phyloP scores from a whole-genome alignment of 2,329 filamentous ascomycete genomes.

The Fusarium verticillioides region DNA sequence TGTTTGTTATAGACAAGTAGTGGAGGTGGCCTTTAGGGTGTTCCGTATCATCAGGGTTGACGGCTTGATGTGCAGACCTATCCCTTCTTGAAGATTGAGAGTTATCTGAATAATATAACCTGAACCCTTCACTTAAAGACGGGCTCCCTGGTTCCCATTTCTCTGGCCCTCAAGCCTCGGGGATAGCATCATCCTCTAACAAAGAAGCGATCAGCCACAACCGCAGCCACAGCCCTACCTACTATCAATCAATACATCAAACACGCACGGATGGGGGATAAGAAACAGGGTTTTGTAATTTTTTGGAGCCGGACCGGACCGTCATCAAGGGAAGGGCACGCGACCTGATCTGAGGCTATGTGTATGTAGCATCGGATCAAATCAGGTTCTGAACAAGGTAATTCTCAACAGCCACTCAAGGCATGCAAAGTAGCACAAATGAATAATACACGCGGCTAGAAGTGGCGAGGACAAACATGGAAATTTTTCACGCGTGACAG shows the following conservation, averaged over 20 bases:
- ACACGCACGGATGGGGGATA: constrained; percentile 19
- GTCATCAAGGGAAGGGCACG: constrained; percentile 21
- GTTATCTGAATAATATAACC: background rate
- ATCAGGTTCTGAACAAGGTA: constrained; percentile 14
- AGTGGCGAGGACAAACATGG: constrained; percentile 22
- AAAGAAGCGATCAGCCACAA: background rate
- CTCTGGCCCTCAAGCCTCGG: background rate
- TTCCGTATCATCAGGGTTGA: background rate
- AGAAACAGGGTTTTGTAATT: background rate
- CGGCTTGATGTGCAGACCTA: no score
- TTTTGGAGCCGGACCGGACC: constrained; percentile 28
- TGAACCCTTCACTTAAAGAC: background rate
- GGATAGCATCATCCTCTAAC: background rate
- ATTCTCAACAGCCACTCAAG: constrained; percentile 12
- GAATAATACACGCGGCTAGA: constrained; percentile 11
- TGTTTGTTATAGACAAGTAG: no score
- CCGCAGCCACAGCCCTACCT: constrained; percentile 15
- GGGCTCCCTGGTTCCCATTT: no score
- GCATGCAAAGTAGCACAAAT: constrained; percentile 19
- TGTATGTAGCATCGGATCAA: constrained; percentile 11
- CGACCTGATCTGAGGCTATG: constrained; percentile 18
- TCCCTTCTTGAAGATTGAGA: background rate
- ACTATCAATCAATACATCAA: background rate
- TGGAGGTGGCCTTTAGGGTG: background rate
- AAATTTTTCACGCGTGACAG: constrained; percentile 19